phyloP scores from a whole-genome alignment of 768 basidiomycete species.

The Lactarius sanguifluus region DNA sequence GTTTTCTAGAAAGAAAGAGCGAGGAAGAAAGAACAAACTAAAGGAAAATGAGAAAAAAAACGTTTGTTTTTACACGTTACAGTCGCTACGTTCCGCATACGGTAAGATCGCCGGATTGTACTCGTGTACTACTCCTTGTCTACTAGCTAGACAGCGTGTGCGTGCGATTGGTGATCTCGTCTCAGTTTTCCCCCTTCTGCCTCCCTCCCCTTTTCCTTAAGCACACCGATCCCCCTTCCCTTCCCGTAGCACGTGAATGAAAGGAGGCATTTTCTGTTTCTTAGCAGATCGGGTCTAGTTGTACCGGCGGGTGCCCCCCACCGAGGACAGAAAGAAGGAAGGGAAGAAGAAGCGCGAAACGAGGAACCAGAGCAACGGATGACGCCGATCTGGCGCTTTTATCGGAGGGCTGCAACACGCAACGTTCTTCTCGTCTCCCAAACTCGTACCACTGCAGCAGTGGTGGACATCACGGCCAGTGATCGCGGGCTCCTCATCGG shows the following conservation, averaged over 20 bases:
- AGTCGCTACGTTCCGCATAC: not conserved
- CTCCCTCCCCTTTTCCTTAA: not conserved
- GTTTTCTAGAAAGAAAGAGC: slow-evolving; percentile 14
- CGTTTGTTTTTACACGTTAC: slow-evolving; percentile 6
- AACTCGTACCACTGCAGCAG: not conserved
- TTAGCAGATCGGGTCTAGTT: not conserved
- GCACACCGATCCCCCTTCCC: not conserved
- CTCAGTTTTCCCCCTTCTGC: not conserved
- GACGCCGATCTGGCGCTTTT: not conserved
- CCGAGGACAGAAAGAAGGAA: not conserved
- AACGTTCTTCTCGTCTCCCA: not conserved
- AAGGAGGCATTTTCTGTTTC: not conserved
- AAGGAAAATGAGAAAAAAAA: not conserved
- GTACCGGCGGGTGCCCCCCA: not conserved
- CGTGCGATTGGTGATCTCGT: not conserved
- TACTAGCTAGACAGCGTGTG: not conserved
- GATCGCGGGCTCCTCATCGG: slow-evolving; percentile 1
- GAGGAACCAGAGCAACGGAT: not conserved
- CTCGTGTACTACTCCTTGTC: not conserved
- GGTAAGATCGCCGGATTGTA: not conserved
- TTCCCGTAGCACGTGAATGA: not conserved
- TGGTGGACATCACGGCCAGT: not conserved
- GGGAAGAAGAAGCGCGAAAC: not conserved
- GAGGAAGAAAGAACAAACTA: not conserved
- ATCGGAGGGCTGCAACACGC: not conserved